Conservation (phyloP, 2,329 filamentous ascomycete genomes). For the Biscogniauxia marginata region DNA sequence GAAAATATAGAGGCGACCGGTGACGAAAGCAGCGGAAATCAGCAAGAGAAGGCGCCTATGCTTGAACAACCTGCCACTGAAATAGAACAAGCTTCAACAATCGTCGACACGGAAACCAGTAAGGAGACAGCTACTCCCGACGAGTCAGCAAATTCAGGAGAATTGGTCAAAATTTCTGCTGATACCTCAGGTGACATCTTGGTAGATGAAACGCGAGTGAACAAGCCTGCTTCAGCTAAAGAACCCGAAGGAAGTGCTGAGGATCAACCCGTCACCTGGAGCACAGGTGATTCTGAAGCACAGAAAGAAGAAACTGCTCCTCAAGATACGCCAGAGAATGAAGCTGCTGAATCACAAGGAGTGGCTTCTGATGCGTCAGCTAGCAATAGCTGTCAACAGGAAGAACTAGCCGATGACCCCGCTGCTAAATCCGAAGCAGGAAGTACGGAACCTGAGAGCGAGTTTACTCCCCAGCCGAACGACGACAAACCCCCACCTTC, state of each 20-base stretch:
- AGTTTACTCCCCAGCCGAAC: conserved; percentile 4
- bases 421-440: conserved; percentile 1
- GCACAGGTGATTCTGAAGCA: neutral
- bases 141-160: neutral
- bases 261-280: conserved; percentile 1
- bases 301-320: neutral
- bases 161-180: neutral
- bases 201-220: conserved; percentile 12
- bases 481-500: neutral
- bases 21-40: neutral
- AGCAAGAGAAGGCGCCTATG: neutral
- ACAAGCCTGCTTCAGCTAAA: conserved; percentile 9
- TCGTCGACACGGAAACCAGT: neutral
- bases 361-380: neutral
- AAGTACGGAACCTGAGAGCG: conserved; percentile 1
- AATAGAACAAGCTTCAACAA: neutral
- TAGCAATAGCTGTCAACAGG: neutral
- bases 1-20: neutral
- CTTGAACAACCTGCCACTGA: neutral
- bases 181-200: conserved; percentile 3
- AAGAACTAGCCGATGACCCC: neutral
- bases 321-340: neutral
- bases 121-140: neutral
- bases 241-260: conserved; percentile 8
- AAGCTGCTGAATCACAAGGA: neutral